These are phyloP conservation scores for Mycena capillaripes DNA, from an alignment of 768 basidiomycete species.

Conservation along the genomic window DNA sequence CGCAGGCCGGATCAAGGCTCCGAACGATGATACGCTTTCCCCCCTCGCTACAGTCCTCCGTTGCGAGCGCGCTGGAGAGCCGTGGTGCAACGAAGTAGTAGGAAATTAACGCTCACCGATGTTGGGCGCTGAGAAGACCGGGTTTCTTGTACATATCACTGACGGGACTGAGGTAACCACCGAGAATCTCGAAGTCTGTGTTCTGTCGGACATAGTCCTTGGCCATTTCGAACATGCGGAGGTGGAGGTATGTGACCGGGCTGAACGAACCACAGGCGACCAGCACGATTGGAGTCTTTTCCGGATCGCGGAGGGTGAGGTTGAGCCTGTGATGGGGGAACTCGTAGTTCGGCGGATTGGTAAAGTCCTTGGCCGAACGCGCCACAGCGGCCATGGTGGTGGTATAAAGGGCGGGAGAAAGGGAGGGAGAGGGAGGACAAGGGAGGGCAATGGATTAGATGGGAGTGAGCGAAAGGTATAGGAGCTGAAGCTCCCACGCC, in stretches of 20 bases:
- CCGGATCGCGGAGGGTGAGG: conserved; percentile 67
- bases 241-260: conserved; percentile 96
- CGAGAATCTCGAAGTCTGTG: conserved; percentile 93
- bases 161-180: conserved; percentile 97
- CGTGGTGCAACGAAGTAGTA: background rate
- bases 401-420: conserved; percentile 24
- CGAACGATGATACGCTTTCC: conserved; percentile 39
- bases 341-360: conserved; percentile 74
- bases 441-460: too few relatives aligned
- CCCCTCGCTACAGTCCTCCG: background rate
- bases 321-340: conserved; percentile 78
- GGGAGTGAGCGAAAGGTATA: conserved; percentile 26
- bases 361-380: conserved; percentile 61
- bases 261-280: conserved; percentile 99
- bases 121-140: conserved; percentile 87
- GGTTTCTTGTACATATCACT: conserved; percentile 97
- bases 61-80: conserved; percentile 7
- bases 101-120: conserved; percentile 76
- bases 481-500: background rate
- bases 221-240: conserved; percentile 99
- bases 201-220: conserved; percentile 95
- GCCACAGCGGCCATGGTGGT: conserved; percentile 39
- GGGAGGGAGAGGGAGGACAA: conserved; percentile 29
- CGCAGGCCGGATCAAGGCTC: conserved; percentile 35
- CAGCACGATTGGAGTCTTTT: conserved; percentile 89